Evolutionary conservation across 352 stramenopile genomes (phyloP).

Genomic region (Phytophthora lateralis): DNA sequence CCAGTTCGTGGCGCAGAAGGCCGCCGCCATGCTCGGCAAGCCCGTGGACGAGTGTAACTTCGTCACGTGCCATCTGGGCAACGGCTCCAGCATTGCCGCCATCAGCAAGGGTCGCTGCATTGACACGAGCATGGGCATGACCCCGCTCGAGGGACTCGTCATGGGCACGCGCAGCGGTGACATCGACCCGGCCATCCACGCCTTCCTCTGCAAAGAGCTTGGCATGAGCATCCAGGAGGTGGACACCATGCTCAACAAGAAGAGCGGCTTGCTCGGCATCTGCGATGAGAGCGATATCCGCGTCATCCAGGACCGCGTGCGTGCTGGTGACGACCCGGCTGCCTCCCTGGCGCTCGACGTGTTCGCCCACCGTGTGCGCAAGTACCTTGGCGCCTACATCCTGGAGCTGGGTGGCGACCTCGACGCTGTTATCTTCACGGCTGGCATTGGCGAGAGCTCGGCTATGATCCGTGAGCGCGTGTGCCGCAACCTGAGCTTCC

Average conservation of each 20-base stretch:
- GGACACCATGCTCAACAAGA: constrained; percentile 90
- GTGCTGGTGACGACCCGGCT: constrained; percentile 47
- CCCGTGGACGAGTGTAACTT: constrained; percentile 66
- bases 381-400: constrained; percentile 87
- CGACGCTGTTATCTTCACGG: constrained; percentile 91
- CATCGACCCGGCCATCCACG: constrained; percentile 84
- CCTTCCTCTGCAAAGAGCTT: constrained; percentile 72
- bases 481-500: constrained; percentile 59
- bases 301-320: constrained; percentile 70
- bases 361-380: constrained; percentile 85
- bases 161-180: constrained; percentile 91
- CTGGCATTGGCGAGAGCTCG: constrained; percentile 87
- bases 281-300: constrained; percentile 87
- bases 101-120: constrained; percentile 78
- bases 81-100: constrained; percentile 84
- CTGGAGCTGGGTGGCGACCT: constrained; percentile 70
- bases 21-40: constrained; percentile 61
- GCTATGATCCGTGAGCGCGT: constrained; percentile 79
- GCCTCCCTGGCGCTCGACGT: constrained; percentile 82
- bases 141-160: constrained; percentile 85
- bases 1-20: constrained; percentile 83
- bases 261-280: constrained; percentile 84
- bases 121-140: constrained; percentile 92
- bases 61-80: constrained; percentile 90
- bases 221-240: constrained; percentile 78